Evolutionary conservation across 2,329 filamentous ascomycete species (phyloP).

Genomic region (Anisogramma anomala): DNA sequence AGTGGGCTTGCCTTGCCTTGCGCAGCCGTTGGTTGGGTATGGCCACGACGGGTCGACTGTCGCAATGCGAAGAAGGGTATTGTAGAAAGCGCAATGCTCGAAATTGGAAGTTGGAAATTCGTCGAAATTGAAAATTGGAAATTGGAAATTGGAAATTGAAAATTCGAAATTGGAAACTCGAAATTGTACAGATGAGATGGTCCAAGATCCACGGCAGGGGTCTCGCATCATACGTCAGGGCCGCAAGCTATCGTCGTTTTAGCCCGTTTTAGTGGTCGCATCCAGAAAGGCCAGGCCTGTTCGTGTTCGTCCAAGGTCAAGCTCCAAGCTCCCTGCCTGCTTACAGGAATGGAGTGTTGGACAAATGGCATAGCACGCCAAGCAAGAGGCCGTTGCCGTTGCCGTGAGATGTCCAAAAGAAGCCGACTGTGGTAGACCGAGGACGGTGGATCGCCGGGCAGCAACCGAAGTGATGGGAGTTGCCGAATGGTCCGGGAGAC

Average conservation of each 20-base stretch:
- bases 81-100: neutral
- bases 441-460: neutral
- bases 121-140: constrained; percentile 8
- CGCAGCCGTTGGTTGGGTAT: no score
- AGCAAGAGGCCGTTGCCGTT: neutral
- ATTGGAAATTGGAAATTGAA: constrained; percentile 5
- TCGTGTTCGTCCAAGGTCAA: no score
- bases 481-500: neutral
- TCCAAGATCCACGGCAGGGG: neutral
- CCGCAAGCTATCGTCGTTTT: no score
- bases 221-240: no score
- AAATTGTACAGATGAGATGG: constrained; percentile 11
- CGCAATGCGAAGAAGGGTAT: no score
- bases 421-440: neutral
- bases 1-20: no score
- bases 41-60: no score
- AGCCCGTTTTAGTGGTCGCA: no score
- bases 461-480: neutral
- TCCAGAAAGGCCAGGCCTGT: no score
- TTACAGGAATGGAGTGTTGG: no score
- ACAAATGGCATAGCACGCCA: neutral
- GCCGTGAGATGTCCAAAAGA: neutral
- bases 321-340: neutral
- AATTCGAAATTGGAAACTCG: constrained; percentile 11
- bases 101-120: constrained; percentile 3